phyloP scores from a whole-genome alignment of 495 filamentous ascomycete species.

The Neurospora sp. region DNA sequence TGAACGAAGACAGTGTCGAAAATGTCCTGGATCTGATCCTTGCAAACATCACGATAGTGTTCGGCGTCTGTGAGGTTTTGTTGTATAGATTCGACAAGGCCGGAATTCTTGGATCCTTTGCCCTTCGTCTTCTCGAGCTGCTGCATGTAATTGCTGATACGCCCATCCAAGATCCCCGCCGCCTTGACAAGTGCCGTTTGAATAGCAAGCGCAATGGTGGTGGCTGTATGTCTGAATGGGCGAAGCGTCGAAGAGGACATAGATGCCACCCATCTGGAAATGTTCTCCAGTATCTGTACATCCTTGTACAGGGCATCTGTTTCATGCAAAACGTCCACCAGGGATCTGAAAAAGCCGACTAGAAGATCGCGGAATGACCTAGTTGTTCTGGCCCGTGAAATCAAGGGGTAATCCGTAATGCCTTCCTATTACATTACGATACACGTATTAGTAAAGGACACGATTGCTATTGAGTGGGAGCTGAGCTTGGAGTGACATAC shows the following conservation, averaged over 20 bases:
- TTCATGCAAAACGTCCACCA: conserved; percentile 66
- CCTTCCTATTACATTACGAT: conserved; percentile 39
- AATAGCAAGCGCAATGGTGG: conserved; percentile 66
- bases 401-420: conserved; percentile 85
- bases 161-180: conserved; percentile 55
- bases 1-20: conserved; percentile 89
- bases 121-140: conserved; percentile 66
- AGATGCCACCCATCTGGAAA: conserved; percentile 72
- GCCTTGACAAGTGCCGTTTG: conserved; percentile 60
- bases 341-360: conserved; percentile 63
- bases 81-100: conserved; percentile 53
- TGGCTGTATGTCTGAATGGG: conserved; percentile 88
- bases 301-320: conserved; percentile 68
- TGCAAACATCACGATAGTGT: conserved; percentile 50
- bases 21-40: conserved; percentile 63
- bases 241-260: conserved; percentile 77
- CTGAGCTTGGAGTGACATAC: conserved; percentile 25
- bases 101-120: conserved; percentile 60
- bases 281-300: conserved; percentile 65
- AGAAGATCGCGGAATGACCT: conserved; percentile 65
- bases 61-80: conserved; percentile 55
- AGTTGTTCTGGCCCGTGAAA: conserved; percentile 63
- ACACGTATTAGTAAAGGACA: conserved; percentile 20
- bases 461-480: neutral
- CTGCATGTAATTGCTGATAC: conserved; percentile 63